Evolutionary conservation across 176 grass and related monocot genomes (phyloP), one percentile per base, ranked within the genome.

Genomic region (Triticum timopheevii): DNA sequence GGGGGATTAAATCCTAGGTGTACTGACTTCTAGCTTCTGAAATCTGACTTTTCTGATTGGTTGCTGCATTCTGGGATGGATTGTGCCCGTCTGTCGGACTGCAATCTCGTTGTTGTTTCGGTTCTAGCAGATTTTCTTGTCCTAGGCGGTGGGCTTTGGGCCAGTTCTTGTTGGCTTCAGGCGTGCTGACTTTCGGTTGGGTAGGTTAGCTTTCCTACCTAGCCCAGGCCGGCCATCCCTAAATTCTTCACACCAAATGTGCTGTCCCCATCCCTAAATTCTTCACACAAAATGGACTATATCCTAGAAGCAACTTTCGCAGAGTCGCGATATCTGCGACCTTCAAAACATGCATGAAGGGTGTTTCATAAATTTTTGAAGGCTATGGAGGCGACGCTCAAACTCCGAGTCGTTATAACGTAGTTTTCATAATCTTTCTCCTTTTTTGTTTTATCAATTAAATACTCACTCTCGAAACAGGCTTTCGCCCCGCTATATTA

Each of bases 31-130:
- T 19, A 20, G 49, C 15, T 54, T 76, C 25, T 54, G 40, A 74
- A 74, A 49, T 73, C 72, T 50, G 74, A 77, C 31, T 77, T 56
- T 77, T 77, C 47, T 13, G 27, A 58, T 77, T 77, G 74, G 74
- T 77, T 16, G 45, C 8, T 54, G 73, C 27, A 54, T 33, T 76
- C 49, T 17, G 24, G 44, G 73, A 16, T 47, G 44, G 73, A 16
- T 47, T 50, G 44, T 3, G 12, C 40, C 39, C 38, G 8, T 75
- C 13, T 75, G 72, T 75, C n/a, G 2, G 38, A 25, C 12, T 35
- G 66, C 66, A 69, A 36, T 69, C 66, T 36, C 34, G 17, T 19
- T 34, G 34, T 69, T 69, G 19, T 70, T 70, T 70, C 2, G 65
- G 25, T 66, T 28, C 27, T 15, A 30, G 56, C 2, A 31, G 27